Conservation (phyloP, 2,329 filamentous ascomycete species). For the Exserohilum turcica region DNA sequence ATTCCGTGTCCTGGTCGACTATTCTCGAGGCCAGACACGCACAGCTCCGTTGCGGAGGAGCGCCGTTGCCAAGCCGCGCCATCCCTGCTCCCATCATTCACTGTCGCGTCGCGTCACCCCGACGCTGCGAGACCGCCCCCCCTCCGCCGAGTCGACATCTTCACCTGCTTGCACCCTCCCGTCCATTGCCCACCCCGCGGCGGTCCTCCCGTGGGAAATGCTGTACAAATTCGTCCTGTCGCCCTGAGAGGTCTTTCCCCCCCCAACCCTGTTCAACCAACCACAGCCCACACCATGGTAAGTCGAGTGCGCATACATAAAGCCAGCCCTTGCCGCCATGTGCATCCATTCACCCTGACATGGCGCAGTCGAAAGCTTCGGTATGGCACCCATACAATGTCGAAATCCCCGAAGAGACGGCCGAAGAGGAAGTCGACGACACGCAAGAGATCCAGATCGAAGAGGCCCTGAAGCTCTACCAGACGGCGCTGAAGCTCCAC, state of each 20-base stretch:
- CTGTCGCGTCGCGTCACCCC: slow-evolving; percentile 22
- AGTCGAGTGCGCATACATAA: slow-evolving; percentile 6
- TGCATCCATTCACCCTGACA: slow-evolving; percentile 10
- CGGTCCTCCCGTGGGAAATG: slow-evolving; percentile 15
- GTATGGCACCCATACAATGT: slow-evolving; percentile 88
- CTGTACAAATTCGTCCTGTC: slow-evolving; percentile 7
- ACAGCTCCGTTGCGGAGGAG: slow-evolving; percentile 22
- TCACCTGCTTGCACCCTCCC: background rate
- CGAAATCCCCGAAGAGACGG: slow-evolving; percentile 86
- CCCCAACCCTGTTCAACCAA: slow-evolving; percentile 8
- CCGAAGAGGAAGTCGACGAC: slow-evolving; percentile 90
- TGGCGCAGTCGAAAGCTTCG: slow-evolving; percentile 37
- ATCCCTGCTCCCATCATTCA: slow-evolving; percentile 16
- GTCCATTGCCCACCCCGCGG: background rate
- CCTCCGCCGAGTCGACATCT: too few species aligned
- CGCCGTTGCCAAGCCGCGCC: slow-evolving; percentile 19
- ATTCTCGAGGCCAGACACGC: slow-evolving; percentile 25
- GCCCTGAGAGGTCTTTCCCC: slow-evolving; percentile 9
- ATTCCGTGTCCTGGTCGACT: slow-evolving; percentile 18
- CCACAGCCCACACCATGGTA: slow-evolving; percentile 27
- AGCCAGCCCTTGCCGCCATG: background rate
- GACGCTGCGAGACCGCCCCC: background rate
- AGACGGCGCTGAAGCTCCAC: slow-evolving; percentile 87
- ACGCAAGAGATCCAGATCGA: slow-evolving; percentile 97
- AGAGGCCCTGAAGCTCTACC: slow-evolving; percentile 93